Evolutionary conservation across 371 early-diverging fungal species (phyloP), one percentile per base, ranked within the genome.

Genomic region (Mucor piriformis): DNA sequence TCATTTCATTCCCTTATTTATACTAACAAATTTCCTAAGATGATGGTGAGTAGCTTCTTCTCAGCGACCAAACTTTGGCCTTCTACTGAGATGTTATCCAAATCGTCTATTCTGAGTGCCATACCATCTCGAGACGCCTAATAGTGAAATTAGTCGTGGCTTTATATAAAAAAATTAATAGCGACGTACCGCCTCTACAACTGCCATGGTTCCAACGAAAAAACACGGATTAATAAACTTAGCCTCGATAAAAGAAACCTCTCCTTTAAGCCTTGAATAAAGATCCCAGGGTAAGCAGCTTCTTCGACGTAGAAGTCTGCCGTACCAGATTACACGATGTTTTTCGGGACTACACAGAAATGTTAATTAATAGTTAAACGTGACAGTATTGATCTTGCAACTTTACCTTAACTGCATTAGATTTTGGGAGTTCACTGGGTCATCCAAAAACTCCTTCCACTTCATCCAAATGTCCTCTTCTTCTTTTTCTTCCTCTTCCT

Each of bases 101-200:
- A 34, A 50, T 34, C 35, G 16, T 34, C 18, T 21, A 50, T 34
- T 20, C 34, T 50, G 33, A 50, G 15, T 34, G 35, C 51, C 51
- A 50, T 50, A 34, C 29, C 51, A 32, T 35, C 51, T 34, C 34
- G 51, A 50, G 51, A 50, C 20, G 51, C 16, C 34, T 50, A 50
- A 50, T 50, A 50, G 51, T 33, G 32, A 60, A 46, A 52, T 54
- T 35, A 37, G 38, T 60, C 25, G 44, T 60, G 35, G 61, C 52
- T 53, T 60, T 53, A 52, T 60, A 59, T 59, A 34, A 52, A 51
- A 59, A 46, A 44, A 59, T 50, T 55, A 35, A 50, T 44, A 63
- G 23, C 51, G 51, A 52, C 63, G 50, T 63, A 63, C 63, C 57
- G 57, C 57, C 42, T 63, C 63, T 33, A 63, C 50, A 50, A 63